These are phyloP conservation scores for Phyllosticta capitalensis DNA, from an alignment of 2,329 filamentous ascomycete species.

Conservation along the genomic window DNA sequence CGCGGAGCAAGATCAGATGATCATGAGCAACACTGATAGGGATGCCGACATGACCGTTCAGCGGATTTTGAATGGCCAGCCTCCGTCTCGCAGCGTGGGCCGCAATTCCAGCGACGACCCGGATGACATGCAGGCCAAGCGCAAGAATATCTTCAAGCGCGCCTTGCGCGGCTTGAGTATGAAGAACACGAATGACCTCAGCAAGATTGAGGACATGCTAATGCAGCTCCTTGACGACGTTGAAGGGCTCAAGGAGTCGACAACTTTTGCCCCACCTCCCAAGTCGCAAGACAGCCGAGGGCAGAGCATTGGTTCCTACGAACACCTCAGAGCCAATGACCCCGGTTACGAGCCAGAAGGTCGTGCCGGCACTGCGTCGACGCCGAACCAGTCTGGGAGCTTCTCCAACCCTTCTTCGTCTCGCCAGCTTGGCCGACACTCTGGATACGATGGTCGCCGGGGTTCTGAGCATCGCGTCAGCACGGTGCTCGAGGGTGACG, in stretches of 20 bases:
- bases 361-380: conserved; percentile 64
- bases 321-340: conserved; percentile 61
- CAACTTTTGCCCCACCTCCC: conserved; percentile 19
- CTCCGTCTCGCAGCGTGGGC: conserved; percentile 28
- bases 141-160: conserved; percentile 85
- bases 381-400: conserved; percentile 66
- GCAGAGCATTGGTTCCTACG: conserved; percentile 56
- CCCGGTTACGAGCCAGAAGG: conserved; percentile 76
- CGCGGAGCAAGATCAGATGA: conserved; percentile 77
- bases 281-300: conserved; percentile 21
- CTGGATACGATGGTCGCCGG: conserved; percentile 43
- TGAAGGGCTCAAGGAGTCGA: conserved; percentile 49
- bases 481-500: conserved; percentile 76
- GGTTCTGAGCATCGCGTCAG: conserved; percentile 73
- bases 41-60: conserved; percentile 80
- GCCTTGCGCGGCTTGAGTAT: conserved; percentile 85
- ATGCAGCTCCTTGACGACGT: conserved; percentile 88
- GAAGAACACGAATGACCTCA: conserved; percentile 79
- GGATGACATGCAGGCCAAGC: conserved; percentile 60
- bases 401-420: conserved; percentile 49
- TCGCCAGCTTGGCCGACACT: conserved; percentile 34
- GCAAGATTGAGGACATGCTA: conserved; percentile 61
- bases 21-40: conserved; percentile 78
- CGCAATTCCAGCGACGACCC: conserved; percentile 42
- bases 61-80: conserved; percentile 72